A percentile compares a stretch with the other conserved stretches of the same genome.
These are phyloP conservation scores for Oryza meridionalis DNA, from an alignment of 176 grass and related monocot species.

Conservation along the genomic window DNA sequence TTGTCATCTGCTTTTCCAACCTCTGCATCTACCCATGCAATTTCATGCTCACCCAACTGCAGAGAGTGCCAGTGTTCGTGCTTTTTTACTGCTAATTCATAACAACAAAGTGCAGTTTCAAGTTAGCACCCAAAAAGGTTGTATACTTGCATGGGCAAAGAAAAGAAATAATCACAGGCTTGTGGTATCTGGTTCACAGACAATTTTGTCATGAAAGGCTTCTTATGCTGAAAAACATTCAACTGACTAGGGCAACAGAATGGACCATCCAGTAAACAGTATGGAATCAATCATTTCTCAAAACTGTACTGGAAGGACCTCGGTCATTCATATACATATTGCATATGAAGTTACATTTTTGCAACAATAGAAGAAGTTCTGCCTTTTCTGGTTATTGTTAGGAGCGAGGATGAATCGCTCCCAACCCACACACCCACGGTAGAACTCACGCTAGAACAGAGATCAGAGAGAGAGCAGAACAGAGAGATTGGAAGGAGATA, in stretches of 20 bases:
- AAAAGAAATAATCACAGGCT: not conserved
- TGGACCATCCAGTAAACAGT: not conserved
- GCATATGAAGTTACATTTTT: not conserved
- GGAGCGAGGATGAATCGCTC: no score
- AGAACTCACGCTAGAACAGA: no score
- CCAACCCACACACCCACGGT: no score
- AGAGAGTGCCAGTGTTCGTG: conserved; percentile 22
- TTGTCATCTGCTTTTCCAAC: conserved; percentile 70
- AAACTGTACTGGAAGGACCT: not conserved
- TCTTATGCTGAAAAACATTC: not conserved
- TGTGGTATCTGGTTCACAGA: not conserved
- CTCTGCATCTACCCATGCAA: conserved; percentile 81
- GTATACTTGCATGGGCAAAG: not conserved
- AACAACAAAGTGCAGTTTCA: conserved; percentile 1
- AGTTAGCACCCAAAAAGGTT: not conserved
- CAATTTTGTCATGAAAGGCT: not conserved
- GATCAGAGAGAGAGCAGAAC: no score
- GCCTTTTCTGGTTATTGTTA: not conserved
- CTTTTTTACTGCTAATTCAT: conserved; percentile 13
- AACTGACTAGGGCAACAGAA: not conserved
- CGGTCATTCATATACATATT: not conserved
- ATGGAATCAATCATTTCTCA: not conserved
- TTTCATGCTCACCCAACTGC: conserved; percentile 92
- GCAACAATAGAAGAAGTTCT: not conserved
- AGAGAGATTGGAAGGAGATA: no score